phyloP scores from a whole-genome alignment of 495 filamentous ascomycete genomes.

The Parmelia sp. region DNA sequence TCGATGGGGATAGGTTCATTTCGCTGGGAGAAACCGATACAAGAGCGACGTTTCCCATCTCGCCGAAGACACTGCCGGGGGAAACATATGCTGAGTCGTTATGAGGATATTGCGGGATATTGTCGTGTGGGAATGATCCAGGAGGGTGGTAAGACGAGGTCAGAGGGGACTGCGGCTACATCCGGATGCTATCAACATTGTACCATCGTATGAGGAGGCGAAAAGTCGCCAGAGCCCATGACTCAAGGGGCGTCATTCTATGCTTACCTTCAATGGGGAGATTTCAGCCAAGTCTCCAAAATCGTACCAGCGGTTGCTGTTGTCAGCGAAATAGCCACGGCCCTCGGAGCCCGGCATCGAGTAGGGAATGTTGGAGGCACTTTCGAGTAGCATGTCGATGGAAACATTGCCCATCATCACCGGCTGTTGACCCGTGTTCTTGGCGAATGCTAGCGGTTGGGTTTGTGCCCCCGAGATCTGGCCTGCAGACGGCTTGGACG shows the following conservation, averaged over 20 bases:
- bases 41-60: not conserved
- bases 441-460: conserved; percentile 4
- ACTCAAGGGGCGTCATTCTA: not conserved
- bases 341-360: conserved; percentile 4
- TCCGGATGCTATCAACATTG: not conserved
- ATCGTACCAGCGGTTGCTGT: conserved; percentile 15
- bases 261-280: conserved; percentile 8
- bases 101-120: not conserved
- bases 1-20: conserved; percentile 2
- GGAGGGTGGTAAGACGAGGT: not conserved
- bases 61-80: conserved; percentile 6
- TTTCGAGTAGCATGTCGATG: conserved; percentile 16
- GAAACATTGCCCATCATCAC: conserved; percentile 6
- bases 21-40: not conserved
- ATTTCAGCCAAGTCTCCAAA: conserved; percentile 16
- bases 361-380: conserved; percentile 6
- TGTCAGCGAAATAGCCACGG: not conserved
- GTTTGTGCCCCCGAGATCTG: not conserved
- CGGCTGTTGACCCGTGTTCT: not conserved
- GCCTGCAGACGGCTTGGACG: not conserved
- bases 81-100: conserved; percentile 10
- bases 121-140: not conserved
- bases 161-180: conserved; percentile 3
- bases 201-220: not conserved
- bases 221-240: not conserved